Base-by-base conservation (phyloP, 2,329 filamentous ascomycete genomes). In the Colletotrichum limetticola region DNA sequence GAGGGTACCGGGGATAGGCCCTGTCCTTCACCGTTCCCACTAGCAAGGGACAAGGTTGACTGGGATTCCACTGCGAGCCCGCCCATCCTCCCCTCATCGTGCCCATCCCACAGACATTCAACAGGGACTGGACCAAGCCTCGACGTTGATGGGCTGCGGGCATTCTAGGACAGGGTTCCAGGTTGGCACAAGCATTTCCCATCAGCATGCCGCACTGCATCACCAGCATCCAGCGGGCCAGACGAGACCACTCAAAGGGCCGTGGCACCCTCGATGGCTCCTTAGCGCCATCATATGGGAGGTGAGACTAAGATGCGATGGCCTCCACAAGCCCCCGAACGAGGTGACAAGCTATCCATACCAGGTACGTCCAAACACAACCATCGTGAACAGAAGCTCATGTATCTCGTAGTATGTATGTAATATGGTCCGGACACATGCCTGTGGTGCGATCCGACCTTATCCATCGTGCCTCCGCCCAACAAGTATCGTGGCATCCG, bases 11-110 rank as follows among this genome's bases (percentile, higher is more conserved):
- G 70, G 65, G 70, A 26, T 11, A 22, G 19, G 5, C 59, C 70
- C 66, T 72, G 70, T 55, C 66, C 2, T 53, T 60, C 66, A 72
- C 70, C 70, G 46, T 69, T 60, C 59, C 30, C 28, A 37, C 70
- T 65, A 72, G 55, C 70, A 72, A 69, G 70, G 66, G 57, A n/a
- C 32, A 19, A n/a, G 14, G 30, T 35, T 24, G 26, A 49, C 14
- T 12, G 22, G n/a, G 37, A 12, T 11, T 49, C 53, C 55, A 42
- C 53, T 42, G 37, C 56, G 42, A 28, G 49, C 35, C 57, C 67
- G 28, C 57, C 37, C 58, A 30, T 11, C 35, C 2, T 42, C 35
- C 35, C 37, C 37, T 16, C 37, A 42, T 42, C 37, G 37, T 42
- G 16, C 37, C 42, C 42, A 49, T 49, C 42, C 42, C 42, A 49